A percentile compares a stretch with the other conserved stretches of the same genome.
These are phyloP conservation scores for Rhynchospora breviuscula DNA, from an alignment of 176 grass and related monocot genomes.

Conservation along the genomic window DNA sequence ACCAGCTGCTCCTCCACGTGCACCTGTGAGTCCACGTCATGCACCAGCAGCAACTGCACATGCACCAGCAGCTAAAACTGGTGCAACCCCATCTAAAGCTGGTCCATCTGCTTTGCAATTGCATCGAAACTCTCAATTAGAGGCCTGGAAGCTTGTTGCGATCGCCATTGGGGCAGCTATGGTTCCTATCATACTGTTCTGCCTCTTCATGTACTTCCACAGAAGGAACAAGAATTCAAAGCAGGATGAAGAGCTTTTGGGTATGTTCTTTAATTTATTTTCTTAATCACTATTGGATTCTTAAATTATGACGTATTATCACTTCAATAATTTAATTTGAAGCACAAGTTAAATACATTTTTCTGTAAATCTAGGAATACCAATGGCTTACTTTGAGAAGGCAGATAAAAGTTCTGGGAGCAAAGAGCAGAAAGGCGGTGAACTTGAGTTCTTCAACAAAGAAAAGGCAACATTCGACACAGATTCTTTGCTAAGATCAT, in stretches of 20 bases:
- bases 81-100: neutral
- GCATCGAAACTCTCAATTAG: slow-evolving; percentile 17
- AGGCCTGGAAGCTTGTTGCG: slow-evolving; percentile 40
- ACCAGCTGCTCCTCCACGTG: neutral
- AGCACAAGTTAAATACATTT: neutral
- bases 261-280: slow-evolving; percentile 25
- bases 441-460: slow-evolving; percentile 53
- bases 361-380: slow-evolving; percentile 2
- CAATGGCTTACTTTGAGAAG: slow-evolving; percentile 42
- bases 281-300: neutral
- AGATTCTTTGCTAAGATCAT: slow-evolving; percentile 56
- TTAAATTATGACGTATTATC: neutral
- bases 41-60: neutral
- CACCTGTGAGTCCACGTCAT: neutral
- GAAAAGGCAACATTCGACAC: slow-evolving; percentile 47
- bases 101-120: neutral
- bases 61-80: neutral
- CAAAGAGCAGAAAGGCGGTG: neutral
- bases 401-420: slow-evolving; percentile 26
- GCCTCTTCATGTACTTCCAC: slow-evolving; percentile 44
- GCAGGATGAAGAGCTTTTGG: slow-evolving; percentile 32
- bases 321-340: neutral
- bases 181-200: slow-evolving; percentile 44
- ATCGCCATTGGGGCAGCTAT: slow-evolving; percentile 37
- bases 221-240: slow-evolving; percentile 44